A percentile compares a stretch with the other conserved stretches of the same genome.
Evolutionary conservation across 148 eudicot genomes (phyloP).

Genomic region (Spergularia bocconei): DNA sequence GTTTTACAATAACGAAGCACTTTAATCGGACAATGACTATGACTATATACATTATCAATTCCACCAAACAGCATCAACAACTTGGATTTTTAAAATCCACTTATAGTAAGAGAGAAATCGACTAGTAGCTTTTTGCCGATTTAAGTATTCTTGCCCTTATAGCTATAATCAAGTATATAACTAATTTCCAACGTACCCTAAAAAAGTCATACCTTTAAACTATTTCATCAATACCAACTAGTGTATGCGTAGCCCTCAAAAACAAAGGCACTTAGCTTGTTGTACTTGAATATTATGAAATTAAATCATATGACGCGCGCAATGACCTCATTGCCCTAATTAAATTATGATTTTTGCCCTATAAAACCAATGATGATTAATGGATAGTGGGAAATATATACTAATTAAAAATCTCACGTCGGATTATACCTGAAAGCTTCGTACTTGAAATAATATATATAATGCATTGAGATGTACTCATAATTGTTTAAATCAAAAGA

Average conservation of each 20-base stretch:
- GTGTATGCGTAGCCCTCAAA: constrained; percentile 15
- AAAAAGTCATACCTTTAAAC: constrained; percentile 24
- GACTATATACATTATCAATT: neutral
- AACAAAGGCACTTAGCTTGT: neutral
- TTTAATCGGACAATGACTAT: neutral
- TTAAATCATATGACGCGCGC: constrained; percentile 24
- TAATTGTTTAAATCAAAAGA: constrained; percentile 19
- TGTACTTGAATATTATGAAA: constrained; percentile 5
- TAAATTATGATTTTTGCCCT: neutral
- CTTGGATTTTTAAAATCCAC: neutral
- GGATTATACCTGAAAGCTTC: constrained; percentile 20
- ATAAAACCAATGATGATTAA: neutral
- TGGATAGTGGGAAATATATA: constrained; percentile 1
- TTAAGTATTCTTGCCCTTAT: constrained; percentile 14
- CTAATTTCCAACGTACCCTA: neutral
- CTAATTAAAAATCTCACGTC: constrained; percentile 17
- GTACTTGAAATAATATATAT: constrained; percentile 8
- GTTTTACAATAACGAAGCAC: too few relatives aligned
- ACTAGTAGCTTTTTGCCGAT: constrained; percentile 4
- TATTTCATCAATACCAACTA: constrained; percentile 10
- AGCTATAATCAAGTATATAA: neutral
- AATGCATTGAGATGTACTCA: constrained; percentile 26
- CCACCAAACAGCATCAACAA: neutral
- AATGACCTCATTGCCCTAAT: constrained; percentile 25
- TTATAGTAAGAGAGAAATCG: neutral